Conservation (phyloP, 345 rosid species). For the Leavenworthia alabamica region DNA sequence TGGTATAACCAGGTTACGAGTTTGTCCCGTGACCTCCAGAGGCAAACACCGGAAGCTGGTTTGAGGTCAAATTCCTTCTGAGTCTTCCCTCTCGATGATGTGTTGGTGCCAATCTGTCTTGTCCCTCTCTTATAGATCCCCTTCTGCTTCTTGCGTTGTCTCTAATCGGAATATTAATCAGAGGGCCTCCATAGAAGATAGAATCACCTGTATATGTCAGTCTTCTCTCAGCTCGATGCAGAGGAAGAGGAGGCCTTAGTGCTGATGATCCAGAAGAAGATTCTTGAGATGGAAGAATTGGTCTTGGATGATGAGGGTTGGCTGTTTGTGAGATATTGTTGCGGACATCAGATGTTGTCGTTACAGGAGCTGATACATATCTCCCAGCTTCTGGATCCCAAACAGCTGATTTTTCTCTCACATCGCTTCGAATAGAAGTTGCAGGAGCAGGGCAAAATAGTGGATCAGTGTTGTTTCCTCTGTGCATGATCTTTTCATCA, state of each 20-base stretch:
- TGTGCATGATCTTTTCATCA: constrained; percentile 47
- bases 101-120: constrained; percentile 46
- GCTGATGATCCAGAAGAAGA: constrained; percentile 31
- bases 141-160: constrained; percentile 48
- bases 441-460: constrained; percentile 57
- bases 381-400: constrained; percentile 98
- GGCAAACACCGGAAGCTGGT: constrained; percentile 81
- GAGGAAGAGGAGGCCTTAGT: constrained; percentile 38
- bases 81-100: constrained; percentile 61
- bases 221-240: constrained; percentile 46
- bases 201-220: constrained; percentile 77
- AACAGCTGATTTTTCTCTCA: constrained; percentile 69
- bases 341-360: constrained; percentile 54
- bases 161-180: constrained; percentile 46
- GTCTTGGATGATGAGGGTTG: constrained; percentile 36
- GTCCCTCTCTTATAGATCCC: constrained; percentile 45
- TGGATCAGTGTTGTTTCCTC: constrained; percentile 46
- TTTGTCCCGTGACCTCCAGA: constrained; percentile 47
- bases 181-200: constrained; percentile 90
- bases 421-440: constrained; percentile 67
- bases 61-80: constrained; percentile 65
- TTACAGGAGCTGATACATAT: constrained; percentile 67
- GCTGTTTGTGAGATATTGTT: constrained; percentile 36
- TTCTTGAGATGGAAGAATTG: constrained; percentile 38
- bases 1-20: constrained; percentile 39